Evolutionary conservation across 208 protist species (phyloP).

Genomic region (Trypanosoma avium): DNA sequence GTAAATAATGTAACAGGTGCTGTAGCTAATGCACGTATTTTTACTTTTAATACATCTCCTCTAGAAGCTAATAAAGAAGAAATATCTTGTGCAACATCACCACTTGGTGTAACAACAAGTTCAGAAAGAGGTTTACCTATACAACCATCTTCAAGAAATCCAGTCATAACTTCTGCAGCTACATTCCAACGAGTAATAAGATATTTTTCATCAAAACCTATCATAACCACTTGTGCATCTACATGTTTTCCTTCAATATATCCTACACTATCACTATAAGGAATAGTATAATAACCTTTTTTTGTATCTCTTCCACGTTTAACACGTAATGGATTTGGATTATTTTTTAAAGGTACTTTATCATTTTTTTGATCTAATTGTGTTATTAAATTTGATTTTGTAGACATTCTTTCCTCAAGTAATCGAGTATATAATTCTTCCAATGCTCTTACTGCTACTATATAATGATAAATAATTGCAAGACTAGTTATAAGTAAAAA

Average conservation of each 20-base stretch:
- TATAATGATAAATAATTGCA: constrained; percentile 41
- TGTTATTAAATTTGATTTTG: not conserved
- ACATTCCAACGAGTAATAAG: constrained; percentile 86
- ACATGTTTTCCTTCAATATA: constrained; percentile 87
- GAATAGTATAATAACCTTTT: constrained; percentile 78
- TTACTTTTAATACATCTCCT: constrained; percentile 68
- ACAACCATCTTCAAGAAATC: constrained; percentile 77
- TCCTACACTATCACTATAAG: constrained; percentile 63
- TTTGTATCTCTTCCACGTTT: constrained; percentile 39
- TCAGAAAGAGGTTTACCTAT: constrained; percentile 85
- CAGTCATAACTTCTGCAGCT: constrained; percentile 83
- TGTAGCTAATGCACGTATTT: constrained; percentile 73
- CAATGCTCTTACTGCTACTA: constrained; percentile 42
- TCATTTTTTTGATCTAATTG: not conserved
- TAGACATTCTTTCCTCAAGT: constrained; percentile 49
- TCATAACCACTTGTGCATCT: constrained; percentile 87
- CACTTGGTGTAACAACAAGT: constrained; percentile 65
- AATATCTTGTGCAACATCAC: constrained; percentile 26
- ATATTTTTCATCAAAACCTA: constrained; percentile 77
- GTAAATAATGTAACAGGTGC: constrained; percentile 76
- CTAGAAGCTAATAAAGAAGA: constrained; percentile 38
- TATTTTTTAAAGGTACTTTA: not conserved
- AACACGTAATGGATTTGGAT: not conserved
- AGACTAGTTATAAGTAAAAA: constrained; percentile 45
- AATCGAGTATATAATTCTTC: constrained; percentile 54